Conservation (phyloP, 2,329 filamentous ascomycete species). For the Fusarium sp. region DNA sequence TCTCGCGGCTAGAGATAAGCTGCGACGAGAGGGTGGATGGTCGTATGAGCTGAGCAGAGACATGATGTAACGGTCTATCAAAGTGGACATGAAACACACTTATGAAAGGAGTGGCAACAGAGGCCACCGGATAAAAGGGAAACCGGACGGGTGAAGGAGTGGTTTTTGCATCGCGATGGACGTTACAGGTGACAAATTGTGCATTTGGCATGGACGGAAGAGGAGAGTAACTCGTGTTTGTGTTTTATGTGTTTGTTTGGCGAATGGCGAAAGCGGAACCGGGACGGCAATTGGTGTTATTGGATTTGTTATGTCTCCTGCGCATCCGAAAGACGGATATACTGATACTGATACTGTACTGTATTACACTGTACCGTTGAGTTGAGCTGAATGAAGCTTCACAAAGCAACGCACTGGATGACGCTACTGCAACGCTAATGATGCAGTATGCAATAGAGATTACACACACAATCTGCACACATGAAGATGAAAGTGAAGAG, state of each 20-base stretch:
- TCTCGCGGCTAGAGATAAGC: conserved; percentile 79
- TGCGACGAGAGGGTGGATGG: conserved; percentile 89
- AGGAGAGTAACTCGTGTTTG: conserved; percentile 10
- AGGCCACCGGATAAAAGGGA: conserved; percentile 15
- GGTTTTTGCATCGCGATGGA: conserved; percentile 23
- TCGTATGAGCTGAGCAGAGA: conserved; percentile 70
- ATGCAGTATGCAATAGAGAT: not conserved
- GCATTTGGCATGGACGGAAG: conserved; percentile 26
- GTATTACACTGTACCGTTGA: conserved; percentile 4
- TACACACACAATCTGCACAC: not conserved
- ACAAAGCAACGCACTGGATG: not conserved
- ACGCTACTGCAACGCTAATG: not conserved
- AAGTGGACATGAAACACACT: conserved; percentile 25
- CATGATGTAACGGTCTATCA: conserved; percentile 48
- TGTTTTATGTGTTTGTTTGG: conserved; percentile 23
- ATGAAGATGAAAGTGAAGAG: not conserved
- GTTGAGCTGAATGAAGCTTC: not conserved
- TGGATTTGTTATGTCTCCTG: not conserved
- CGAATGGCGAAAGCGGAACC: conserved; percentile 33
- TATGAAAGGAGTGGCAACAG: conserved; percentile 15
- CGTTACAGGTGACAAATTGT: conserved; percentile 34
- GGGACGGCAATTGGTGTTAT: not conserved
- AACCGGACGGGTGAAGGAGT: conserved; percentile 15
- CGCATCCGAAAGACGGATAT: not conserved
- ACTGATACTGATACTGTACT: not conserved